A percentile compares a stretch with the other conserved stretches of the same genome.
These are phyloP conservation scores for Loxodes magnus DNA, from an alignment of 73 alveolate genomes.

Conservation along the genomic window DNA sequence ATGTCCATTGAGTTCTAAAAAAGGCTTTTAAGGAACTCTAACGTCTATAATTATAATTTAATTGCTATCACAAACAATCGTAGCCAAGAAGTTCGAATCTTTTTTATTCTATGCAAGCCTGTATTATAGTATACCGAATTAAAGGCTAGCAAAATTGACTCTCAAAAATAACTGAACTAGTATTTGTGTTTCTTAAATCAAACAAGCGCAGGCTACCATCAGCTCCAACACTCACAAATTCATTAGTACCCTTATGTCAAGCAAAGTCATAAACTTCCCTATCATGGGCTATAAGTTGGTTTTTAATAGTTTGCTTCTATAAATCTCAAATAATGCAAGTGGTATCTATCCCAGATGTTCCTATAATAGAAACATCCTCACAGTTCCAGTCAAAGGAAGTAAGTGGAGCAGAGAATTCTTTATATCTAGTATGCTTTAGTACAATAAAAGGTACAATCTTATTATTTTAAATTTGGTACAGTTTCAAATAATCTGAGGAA, in stretches of 20 bases:
- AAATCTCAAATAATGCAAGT: slow-evolving; percentile 98
- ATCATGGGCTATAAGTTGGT: slow-evolving; percentile 96
- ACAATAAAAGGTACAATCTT: background rate
- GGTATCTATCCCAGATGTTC: slow-evolving; percentile 89
- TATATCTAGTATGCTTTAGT: slow-evolving; percentile 3
- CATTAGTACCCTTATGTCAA: slow-evolving; percentile 65
- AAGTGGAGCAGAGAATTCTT: slow-evolving; percentile 75
- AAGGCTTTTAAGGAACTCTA: slow-evolving; percentile 74
- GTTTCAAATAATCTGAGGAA: slow-evolving; percentile 53
- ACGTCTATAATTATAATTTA: slow-evolving; percentile 78
- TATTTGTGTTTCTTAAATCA: slow-evolving; percentile 83
- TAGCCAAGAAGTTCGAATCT: slow-evolving; percentile 84
- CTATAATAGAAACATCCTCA: slow-evolving; percentile 66
- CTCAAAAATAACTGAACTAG: slow-evolving; percentile 87
- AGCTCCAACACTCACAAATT: slow-evolving; percentile 94
- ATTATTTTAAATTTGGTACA: slow-evolving; percentile 50
- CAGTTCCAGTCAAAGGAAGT: slow-evolving; percentile 96
- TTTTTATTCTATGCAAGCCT: slow-evolving; percentile 89
- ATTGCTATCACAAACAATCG: slow-evolving; percentile 74
- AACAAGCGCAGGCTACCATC: slow-evolving; percentile 95
- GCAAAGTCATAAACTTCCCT: slow-evolving; percentile 94
- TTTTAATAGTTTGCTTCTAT: slow-evolving; percentile 64
- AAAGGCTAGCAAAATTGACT: slow-evolving; percentile 64
- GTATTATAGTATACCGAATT: too few relatives aligned
- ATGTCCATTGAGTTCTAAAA: slow-evolving; percentile 81